Evolutionary conservation across 2,329 filamentous ascomycete genomes (phyloP), one percentile per base, ranked within the genome.

Genomic region (Zymoseptoria ardabiliae): DNA sequence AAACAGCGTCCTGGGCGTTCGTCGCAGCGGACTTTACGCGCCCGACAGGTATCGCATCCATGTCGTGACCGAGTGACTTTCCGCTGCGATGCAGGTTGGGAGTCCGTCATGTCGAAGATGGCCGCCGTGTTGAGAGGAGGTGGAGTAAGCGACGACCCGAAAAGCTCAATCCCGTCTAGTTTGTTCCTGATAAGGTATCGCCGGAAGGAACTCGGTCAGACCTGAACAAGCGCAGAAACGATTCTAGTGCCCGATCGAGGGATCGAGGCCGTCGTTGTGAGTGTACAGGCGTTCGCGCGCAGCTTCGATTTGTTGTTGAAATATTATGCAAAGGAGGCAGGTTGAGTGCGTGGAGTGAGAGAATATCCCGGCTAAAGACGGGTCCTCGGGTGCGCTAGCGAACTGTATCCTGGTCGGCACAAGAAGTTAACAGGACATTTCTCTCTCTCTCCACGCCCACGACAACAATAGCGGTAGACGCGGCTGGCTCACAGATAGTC

Each of bases 11-110:
- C 54, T 35, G 45, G 50, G 28, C 61, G 58, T 54, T 66, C 64
- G 35, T 64, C 64, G 30, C 63, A 67, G 22, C 62, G 60, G 23
- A 67, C 63, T 53, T 67, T 67, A 21, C 65, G 53, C 20, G 65
- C 63, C 13, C 65, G 58, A 56, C 65, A 67, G 4, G 65, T 67
- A 53, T 66, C 63, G 53, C 65, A 67, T 23, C 65, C 65, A 8
- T 57, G 54, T 13, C 63, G 22, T 52, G 66, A 59, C 20, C 59
- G 50, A 4, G 58, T 64, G 30, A 59, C 56, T 50, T 52, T 60
- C 23, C 53, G 41, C 21, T 49, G 21, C 35, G 35, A 45, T 45
- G 35, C 35, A 45, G 35, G 35, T n/a, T 45, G 35, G 13, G 35
- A 45, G 35, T n/a, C 35, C 11, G 35, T 45, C 35, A 45, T 45